Percentiles rank a stretch among this genome's conserved stretches.
Evolutionary conservation across 441 rosid species (phyloP).

Genomic region (Mallotus japonicus): DNA sequence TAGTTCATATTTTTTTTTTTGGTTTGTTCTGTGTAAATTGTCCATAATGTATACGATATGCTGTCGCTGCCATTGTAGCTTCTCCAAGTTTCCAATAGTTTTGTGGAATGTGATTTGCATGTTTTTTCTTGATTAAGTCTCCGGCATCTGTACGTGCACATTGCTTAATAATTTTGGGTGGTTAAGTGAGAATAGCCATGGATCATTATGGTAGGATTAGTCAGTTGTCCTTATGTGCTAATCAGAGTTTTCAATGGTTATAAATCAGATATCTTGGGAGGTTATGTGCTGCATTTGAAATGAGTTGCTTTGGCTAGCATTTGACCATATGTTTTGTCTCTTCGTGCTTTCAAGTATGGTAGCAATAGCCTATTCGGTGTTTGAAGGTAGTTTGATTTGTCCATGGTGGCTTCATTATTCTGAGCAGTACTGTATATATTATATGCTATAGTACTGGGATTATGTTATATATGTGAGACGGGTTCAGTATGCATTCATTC

Average conservation of each 20-base stretch:
- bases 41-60: slow-evolving; percentile 13
- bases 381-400: not conserved
- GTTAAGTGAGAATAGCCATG: not conserved
- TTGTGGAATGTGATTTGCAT: slow-evolving; percentile 8
- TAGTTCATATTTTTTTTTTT: slow-evolving; percentile 20
- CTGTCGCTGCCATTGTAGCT: slow-evolving; percentile 4
- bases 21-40: slow-evolving; percentile 24
- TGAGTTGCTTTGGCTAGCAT: not conserved
- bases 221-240: not conserved
- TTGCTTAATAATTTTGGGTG: not conserved
- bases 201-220: too few species aligned
- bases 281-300: not conserved
- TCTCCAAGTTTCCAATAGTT: slow-evolving; percentile 7
- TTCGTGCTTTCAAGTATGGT: not conserved
- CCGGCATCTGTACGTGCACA: not conserved
- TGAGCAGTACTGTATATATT: not conserved
- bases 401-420: not conserved
- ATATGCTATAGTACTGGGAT: too few species aligned
- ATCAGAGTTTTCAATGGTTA: not conserved
- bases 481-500: not conserved
- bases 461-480: too few species aligned
- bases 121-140: not conserved
- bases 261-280: not conserved
- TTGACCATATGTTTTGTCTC: not conserved
- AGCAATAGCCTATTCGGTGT: not conserved